Base-by-base conservation (phyloP, 1,284 basidiomycete species). In the Phenoliferia sp. region DNA sequence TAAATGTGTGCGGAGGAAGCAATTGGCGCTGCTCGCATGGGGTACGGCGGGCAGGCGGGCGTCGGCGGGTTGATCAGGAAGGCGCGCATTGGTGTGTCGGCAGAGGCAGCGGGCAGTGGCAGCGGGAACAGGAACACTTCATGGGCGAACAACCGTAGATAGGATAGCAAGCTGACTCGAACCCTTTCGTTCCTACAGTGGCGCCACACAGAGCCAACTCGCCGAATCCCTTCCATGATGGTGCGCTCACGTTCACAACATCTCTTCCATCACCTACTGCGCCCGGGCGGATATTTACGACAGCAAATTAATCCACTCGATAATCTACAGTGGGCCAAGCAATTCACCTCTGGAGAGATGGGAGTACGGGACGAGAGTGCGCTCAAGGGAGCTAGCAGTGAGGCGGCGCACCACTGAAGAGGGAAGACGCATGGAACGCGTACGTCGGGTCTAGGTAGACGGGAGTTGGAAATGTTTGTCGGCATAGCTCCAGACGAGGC, bases 191-290 rank as follows among this genome's bases (percentile, higher is more conserved):
- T n/a, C 0, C 22, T 60, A 15, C 69, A 81, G 80, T 69, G 75
- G 39, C 77, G 82, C 66, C 78, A 79, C 72, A 77, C 76, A 31
- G 79, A 79, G 19, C 82, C 82, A 31, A 82, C 79, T n/a, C 78
- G 80, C 69, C 73, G 78, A 48, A 83, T 83, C 63, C 82, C 81
- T 26, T 81, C 80, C 19, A 75, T 77, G 70, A 73, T 74, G 65
- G 80, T 80, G 59, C 68, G 44, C 59, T 39, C 17, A n/a, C 35
- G 19, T 39, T 35, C 58, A n/a, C n/a, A n/a, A n/a, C n/a, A n/a
- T n/a, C n/a, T 28, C n/a, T 28, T 22, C 19, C 33, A 2, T 22
- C 52, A 12, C 48, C 9, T 7, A 26, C 2, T n/a, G 28, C 22
- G 22, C 22, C 17, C 52, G n/a, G n/a, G n/a, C n/a, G n/a, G n/a